These are phyloP conservation scores for Nothophaeocryptopus gaeumannii DNA, from an alignment of 2,329 filamentous ascomycete genomes.

Conservation along the genomic window DNA sequence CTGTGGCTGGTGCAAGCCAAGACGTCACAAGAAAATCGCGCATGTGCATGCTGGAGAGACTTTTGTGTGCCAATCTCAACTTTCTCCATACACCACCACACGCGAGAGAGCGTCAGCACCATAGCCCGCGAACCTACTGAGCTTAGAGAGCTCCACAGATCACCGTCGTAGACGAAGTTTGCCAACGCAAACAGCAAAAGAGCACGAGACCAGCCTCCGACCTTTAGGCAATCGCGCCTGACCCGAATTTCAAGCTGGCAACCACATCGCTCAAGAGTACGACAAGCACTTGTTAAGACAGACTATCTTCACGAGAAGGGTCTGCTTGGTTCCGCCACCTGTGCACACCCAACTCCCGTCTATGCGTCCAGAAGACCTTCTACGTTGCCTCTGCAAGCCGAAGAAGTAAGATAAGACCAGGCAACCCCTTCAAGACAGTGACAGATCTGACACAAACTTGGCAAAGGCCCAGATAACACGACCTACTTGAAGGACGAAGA, in stretches of 20 bases:
- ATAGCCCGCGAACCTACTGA: no score
- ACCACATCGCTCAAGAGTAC: no score
- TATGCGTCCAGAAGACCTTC: constrained; percentile 87
- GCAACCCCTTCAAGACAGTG: no score
- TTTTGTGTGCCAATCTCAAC: no score
- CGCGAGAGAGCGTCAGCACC: no score
- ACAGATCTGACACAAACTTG: neutral
- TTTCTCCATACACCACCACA: neutral
- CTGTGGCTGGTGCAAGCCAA: no score
- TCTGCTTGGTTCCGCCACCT: constrained; percentile 2
- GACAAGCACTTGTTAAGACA: no score
- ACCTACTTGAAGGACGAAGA: constrained; percentile 39
- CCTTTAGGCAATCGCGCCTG: constrained; percentile 6
- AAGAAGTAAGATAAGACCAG: constrained; percentile 66
- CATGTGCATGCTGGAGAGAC: no score
- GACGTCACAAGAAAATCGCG: no score
- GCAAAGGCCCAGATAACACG: constrained; percentile 67
- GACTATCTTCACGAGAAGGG: constrained; percentile 14
- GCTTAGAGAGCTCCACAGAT: no score
- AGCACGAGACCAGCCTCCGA: constrained; percentile 10
- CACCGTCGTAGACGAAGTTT: neutral
- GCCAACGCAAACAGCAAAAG: constrained; percentile 9
- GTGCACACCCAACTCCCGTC: constrained; percentile 45
- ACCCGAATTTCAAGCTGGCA: constrained; percentile 11
- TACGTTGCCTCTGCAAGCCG: constrained; percentile 91